A percentile compares a stretch with the other conserved stretches of the same genome.
These are phyloP conservation scores for Scheffersomyces insectosa DNA, from an alignment of 1,139 yeast species.

Conservation along the genomic window DNA sequence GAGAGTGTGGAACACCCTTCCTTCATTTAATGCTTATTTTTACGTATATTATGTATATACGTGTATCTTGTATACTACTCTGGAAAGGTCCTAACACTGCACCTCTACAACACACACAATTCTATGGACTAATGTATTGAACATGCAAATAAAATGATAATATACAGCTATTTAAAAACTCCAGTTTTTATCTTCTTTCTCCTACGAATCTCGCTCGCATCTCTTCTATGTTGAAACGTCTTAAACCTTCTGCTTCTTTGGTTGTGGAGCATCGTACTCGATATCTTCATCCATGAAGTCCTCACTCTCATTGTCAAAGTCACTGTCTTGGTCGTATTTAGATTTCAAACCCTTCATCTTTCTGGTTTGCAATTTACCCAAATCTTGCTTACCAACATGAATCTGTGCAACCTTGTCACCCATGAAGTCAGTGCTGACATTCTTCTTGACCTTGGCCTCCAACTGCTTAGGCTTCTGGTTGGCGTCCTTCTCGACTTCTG, in stretches of 20 bases:
- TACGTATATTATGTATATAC: too few relatives aligned
- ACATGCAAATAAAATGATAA: too few relatives aligned
- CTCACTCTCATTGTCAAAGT: constrained; percentile 55
- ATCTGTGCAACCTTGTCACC: constrained; percentile 98
- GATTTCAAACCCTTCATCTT: constrained; percentile 98
- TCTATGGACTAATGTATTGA: too few relatives aligned
- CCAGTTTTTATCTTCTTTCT: too few relatives aligned
- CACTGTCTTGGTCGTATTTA: constrained; percentile 67
- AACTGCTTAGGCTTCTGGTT: constrained; percentile 77
- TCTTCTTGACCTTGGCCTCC: constrained; percentile 84
- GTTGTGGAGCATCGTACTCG: constrained; percentile 37
- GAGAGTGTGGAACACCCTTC: too few relatives aligned
- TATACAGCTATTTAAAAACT: too few relatives aligned
- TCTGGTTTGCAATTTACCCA: constrained; percentile 87
- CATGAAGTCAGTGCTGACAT: constrained; percentile 79
- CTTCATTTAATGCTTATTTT: too few relatives aligned
- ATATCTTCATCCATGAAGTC: constrained; percentile 36
- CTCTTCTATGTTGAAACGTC: too few relatives aligned
- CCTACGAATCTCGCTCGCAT: too few relatives aligned
- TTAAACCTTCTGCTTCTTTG: constrained; percentile 36
- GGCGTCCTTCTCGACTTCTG: constrained; percentile 92
- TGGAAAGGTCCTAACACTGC: too few relatives aligned
- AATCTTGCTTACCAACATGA: constrained; percentile 94
- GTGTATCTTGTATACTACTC: too few relatives aligned
- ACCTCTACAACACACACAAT: too few relatives aligned